Percentiles rank a stretch among this genome's conserved stretches.
Evolutionary conservation across 176 grass and related monocot genomes (phyloP).

Genomic region (Avena sativa): DNA sequence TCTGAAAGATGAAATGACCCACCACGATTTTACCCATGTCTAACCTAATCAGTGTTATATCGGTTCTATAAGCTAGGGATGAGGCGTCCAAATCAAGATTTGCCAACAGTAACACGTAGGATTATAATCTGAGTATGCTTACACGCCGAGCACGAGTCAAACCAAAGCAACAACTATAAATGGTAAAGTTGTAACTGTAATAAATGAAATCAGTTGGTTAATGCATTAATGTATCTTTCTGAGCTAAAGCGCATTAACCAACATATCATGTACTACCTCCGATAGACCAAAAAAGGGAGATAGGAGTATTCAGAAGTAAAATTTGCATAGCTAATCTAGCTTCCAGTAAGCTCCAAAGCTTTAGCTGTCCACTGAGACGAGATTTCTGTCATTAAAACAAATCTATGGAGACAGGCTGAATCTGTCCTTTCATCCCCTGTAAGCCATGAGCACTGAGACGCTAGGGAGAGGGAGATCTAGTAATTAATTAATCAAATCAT

Average conservation of each 20-base stretch:
- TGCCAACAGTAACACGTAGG: background rate
- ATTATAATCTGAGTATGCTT: background rate
- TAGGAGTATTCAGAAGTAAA: too few species aligned
- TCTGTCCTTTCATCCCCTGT: conserved; percentile 16
- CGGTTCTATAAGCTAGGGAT: background rate
- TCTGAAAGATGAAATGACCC: too few species aligned
- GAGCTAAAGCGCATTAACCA: too few species aligned
- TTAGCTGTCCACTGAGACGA: background rate
- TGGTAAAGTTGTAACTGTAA: too few species aligned
- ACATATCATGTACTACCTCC: too few species aligned
- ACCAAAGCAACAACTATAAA: background rate
- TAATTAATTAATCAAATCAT: background rate
- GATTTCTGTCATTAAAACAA: conserved; percentile 25
- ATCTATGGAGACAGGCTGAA: background rate
- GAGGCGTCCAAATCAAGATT: conserved; percentile 10
- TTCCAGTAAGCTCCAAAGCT: too few species aligned
- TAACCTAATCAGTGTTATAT: background rate
- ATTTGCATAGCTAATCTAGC: too few species aligned
- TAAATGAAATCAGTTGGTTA: too few species aligned
- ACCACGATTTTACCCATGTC: background rate
- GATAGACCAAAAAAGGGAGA: too few species aligned
- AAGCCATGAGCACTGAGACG: background rate
- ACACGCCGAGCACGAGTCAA: background rate
- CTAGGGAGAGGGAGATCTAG: background rate
- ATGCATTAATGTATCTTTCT: too few species aligned